Conservation (phyloP, 129 eudicot genomes). For the Pittosporum tobira region DNA sequence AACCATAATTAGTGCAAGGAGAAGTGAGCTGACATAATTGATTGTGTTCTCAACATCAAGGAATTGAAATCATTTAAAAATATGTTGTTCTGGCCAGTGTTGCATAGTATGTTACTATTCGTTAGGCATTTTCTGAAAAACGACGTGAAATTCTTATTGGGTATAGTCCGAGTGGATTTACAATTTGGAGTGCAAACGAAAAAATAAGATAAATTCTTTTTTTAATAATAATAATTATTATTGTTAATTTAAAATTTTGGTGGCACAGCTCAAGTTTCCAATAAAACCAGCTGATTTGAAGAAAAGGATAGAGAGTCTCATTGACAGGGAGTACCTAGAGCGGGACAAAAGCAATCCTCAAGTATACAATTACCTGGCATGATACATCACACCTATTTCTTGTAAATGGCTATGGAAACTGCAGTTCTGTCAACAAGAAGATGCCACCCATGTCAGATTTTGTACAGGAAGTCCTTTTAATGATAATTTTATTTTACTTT, state of each 20-base stretch:
- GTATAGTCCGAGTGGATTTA: too few relatives aligned
- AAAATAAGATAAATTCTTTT: background rate
- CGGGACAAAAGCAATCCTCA: constrained; percentile 96
- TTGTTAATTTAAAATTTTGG: too few relatives aligned
- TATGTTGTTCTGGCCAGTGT: too few relatives aligned
- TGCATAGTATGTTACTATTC: too few relatives aligned
- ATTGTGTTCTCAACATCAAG: too few relatives aligned
- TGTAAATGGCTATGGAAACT: constrained; percentile 16
- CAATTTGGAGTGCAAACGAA: too few relatives aligned
- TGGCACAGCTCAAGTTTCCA: constrained; percentile 88
- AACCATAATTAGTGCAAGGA: too few relatives aligned
- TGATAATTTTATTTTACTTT: background rate
- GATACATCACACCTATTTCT: constrained; percentile 5
- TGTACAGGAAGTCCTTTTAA: constrained; percentile 33
- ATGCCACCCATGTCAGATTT: constrained; percentile 25
- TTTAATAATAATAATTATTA: too few relatives aligned
- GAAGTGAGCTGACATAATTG: too few relatives aligned
- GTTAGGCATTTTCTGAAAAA: too few relatives aligned
- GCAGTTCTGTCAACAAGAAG: constrained; percentile 12
- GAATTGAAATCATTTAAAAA: too few relatives aligned
- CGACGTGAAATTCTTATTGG: too few relatives aligned
- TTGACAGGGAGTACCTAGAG: constrained; percentile 88
- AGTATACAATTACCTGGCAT: constrained; percentile 87
- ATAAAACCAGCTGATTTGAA: constrained; percentile 96
- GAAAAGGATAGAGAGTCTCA: constrained; percentile 97